Percentiles rank a stretch among this genome's conserved stretches.
Evolutionary conservation across 106 monocot genomes (phyloP).

Genomic region (Dioscorea alata): DNA sequence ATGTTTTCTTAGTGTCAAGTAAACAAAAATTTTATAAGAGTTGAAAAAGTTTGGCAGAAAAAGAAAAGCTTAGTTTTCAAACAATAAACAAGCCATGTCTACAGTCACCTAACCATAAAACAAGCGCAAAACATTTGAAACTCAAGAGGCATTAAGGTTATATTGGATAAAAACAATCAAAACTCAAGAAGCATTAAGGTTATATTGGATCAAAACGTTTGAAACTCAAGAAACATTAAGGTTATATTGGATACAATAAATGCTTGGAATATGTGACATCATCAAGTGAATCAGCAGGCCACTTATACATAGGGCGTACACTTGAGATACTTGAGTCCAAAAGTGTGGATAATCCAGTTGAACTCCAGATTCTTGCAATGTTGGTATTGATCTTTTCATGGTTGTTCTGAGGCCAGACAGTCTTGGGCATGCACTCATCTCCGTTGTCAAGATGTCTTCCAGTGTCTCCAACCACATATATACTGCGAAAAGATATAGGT

Average conservation of each 20-base stretch:
- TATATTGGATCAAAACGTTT: too few species aligned
- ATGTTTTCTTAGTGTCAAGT: constrained; percentile 63
- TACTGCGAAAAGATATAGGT: constrained; percentile 19
- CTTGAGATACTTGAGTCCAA: constrained; percentile 50
- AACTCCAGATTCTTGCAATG: constrained; percentile 30
- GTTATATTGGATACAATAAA: constrained; percentile 61
- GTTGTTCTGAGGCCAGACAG: constrained; percentile 32
- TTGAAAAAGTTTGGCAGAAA: not conserved
- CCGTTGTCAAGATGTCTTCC: constrained; percentile 12
- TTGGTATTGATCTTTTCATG: constrained; percentile 1
- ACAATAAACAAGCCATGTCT: too few species aligned
- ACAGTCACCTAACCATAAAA: too few species aligned
- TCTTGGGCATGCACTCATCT: constrained; percentile 14
- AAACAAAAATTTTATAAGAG: constrained; percentile 3
- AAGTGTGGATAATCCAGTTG: constrained; percentile 6
- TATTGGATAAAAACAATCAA: constrained; percentile 31
- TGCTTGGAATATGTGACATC: constrained; percentile 21
- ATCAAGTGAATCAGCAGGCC: constrained; percentile 13
- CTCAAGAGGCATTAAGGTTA: not conserved
- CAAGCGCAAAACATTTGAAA: too few species aligned
- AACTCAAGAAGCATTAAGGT: not conserved
- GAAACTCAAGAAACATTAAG: not conserved
- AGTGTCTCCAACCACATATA: constrained; percentile 32
- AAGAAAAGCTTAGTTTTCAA: not conserved
- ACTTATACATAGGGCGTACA: constrained; percentile 31